Evolutionary conservation across 169 alveolate species (phyloP).

Genomic region (Ichthyophthirius multifiliis): DNA sequence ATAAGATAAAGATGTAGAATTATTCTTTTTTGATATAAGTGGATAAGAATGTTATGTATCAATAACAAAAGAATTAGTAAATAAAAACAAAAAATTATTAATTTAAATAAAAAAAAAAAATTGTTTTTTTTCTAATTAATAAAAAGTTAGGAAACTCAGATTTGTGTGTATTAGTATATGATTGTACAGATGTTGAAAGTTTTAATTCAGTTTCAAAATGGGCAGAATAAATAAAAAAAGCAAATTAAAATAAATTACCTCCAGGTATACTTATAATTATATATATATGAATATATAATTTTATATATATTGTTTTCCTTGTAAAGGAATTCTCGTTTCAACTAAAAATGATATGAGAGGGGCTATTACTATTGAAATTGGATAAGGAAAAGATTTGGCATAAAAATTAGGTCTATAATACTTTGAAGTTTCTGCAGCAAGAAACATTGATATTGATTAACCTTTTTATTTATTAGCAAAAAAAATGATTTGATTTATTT

Average conservation of each 20-base stretch:
- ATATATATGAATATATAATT: background rate
- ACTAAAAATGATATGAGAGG: constrained; percentile 8
- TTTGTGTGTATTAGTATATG: background rate
- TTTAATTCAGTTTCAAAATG: background rate
- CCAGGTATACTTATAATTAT: background rate
- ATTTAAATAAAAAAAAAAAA: background rate
- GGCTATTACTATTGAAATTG: background rate
- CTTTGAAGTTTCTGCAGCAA: constrained; percentile 4
- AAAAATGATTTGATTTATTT: background rate
- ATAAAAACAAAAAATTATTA: too few species aligned
- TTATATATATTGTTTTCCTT: background rate
- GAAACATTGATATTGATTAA: background rate
- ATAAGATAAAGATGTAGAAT: background rate
- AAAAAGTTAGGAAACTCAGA: background rate
- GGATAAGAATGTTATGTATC: background rate
- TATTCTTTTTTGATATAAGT: background rate
- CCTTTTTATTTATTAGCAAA: background rate
- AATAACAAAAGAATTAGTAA: background rate
- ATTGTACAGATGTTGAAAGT: background rate
- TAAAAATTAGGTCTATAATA: background rate
- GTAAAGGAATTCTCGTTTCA: background rate
- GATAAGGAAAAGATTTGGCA: background rate
- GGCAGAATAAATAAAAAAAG: background rate
- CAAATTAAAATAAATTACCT: background rate
- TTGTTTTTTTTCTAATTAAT: background rate